Percentiles rank a stretch among this genome's conserved stretches.
phyloP scores from a whole-genome alignment of 2,329 filamentous ascomycete genomes.

The Escovopsis sp. region DNA sequence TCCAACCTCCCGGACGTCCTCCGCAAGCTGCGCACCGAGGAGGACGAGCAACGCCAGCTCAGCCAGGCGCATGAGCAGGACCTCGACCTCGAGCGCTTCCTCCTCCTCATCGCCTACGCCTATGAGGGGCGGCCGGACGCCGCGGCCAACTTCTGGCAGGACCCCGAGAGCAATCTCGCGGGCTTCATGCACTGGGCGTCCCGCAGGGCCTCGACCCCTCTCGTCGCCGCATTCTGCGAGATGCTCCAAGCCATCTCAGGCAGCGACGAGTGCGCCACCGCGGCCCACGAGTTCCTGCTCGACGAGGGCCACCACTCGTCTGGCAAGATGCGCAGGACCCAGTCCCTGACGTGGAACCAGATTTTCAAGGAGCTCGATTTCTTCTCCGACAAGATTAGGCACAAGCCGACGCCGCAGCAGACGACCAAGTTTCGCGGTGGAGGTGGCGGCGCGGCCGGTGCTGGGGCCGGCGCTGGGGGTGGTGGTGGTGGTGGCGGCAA shows the following conservation, averaged over 20 bases:
- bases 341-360: conserved; percentile 81
- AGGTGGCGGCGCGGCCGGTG: no score
- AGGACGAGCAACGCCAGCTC: conserved; percentile 70
- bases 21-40: conserved; percentile 68
- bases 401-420: conserved; percentile 41
- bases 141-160: conserved; percentile 79
- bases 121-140: conserved; percentile 77
- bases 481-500: no score
- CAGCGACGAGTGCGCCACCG: conserved; percentile 65
- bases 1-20: conserved; percentile 89
- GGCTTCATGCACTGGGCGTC: conserved; percentile 98
- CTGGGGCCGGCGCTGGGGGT: no score
- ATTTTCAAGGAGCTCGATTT: conserved; percentile 83
- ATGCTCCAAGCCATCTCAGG: conserved; percentile 82
- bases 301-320: conserved; percentile 65
- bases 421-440: conserved; percentile 30
- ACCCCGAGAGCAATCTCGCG: conserved; percentile 81
- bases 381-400: conserved; percentile 64
- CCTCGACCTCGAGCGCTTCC: conserved; percentile 70
- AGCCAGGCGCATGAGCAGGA: conserved; percentile 51
- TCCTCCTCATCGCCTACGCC: conserved; percentile 81
- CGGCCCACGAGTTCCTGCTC: conserved; percentile 76
- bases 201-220: conserved; percentile 81
- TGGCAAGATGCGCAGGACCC: conserved; percentile 65
- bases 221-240: conserved; percentile 91